phyloP scores from a whole-genome alignment of 176 grass and related monocot genomes.

The Lolium multiflorum region DNA sequence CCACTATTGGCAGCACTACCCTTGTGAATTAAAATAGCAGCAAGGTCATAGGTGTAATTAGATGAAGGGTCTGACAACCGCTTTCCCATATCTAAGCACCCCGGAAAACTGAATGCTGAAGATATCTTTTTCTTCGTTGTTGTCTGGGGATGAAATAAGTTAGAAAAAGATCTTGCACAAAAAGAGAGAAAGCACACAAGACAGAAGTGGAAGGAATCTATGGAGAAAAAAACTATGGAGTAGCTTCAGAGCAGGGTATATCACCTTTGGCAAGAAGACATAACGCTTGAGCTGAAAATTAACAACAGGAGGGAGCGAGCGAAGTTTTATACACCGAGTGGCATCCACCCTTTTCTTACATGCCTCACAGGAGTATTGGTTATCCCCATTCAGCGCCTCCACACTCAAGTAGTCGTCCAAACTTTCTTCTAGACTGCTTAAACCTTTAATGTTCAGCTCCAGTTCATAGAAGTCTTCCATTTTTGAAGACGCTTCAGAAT shows the following conservation, averaged over 20 bases:
- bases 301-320: slow-evolving; percentile 80
- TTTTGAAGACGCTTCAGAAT: slow-evolving; percentile 95
- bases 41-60: slow-evolving; percentile 71
- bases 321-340: slow-evolving; percentile 88
- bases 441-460: slow-evolving; percentile 97
- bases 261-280: slow-evolving; percentile 93
- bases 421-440: slow-evolving; percentile 92
- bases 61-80: slow-evolving; percentile 65
- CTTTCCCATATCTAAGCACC: slow-evolving; percentile 71
- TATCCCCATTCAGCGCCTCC: slow-evolving; percentile 89
- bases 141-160: slow-evolving; percentile 61
- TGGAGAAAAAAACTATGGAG: slow-evolving; percentile 1
- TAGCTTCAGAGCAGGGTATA: slow-evolving; percentile 20
- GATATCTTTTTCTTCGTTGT: slow-evolving; percentile 98
- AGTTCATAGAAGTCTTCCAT: slow-evolving; percentile 98
- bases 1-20: slow-evolving; percentile 94
- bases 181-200: slow-evolving; percentile 27
- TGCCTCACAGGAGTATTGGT: slow-evolving; percentile 91
- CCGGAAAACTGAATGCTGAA: slow-evolving; percentile 93
- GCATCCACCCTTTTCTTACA: slow-evolving; percentile 90
- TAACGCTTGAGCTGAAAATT: slow-evolving; percentile 98
- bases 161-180: slow-evolving; percentile 29
- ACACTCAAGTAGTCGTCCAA: slow-evolving; percentile 88
- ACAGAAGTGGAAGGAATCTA: slow-evolving; percentile 14
- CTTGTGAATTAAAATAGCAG: slow-evolving; percentile 98